Evolutionary conservation across 192 early-diverging fungal species (phyloP).

Genomic region (Coemansia sp.): DNA sequence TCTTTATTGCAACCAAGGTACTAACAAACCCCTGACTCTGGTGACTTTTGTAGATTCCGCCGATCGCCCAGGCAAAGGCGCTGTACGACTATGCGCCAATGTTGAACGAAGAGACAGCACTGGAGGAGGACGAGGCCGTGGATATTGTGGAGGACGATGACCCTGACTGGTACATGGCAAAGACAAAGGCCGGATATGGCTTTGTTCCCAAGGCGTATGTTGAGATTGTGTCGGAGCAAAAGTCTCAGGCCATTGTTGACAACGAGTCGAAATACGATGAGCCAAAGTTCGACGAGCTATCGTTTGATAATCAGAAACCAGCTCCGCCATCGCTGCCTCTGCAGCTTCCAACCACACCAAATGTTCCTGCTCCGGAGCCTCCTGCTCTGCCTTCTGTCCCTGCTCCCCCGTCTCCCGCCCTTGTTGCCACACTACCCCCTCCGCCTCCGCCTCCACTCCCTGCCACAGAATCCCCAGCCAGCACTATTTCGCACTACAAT

Average conservation of each 20-base stretch:
- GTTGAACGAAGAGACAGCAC: conserved; percentile 79
- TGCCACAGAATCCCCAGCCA: conserved; percentile 1
- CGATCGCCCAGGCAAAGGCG: conserved; percentile 61
- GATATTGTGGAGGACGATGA: conserved; percentile 81
- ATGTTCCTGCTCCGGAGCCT: background rate
- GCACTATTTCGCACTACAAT: conserved; percentile 44
- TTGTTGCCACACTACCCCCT: background rate
- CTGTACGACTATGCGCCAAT: conserved; percentile 83
- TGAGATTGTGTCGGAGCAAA: conserved; percentile 46
- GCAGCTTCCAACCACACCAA: background rate
- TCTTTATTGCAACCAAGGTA: background rate
- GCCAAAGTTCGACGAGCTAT: no score
- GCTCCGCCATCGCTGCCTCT: background rate
- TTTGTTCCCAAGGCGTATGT: conserved; percentile 90
- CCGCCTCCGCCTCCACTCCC: conserved; percentile 13
- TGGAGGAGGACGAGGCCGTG: conserved; percentile 73
- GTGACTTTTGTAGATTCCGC: conserved; percentile 42
- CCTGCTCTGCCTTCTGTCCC: background rate
- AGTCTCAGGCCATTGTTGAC: conserved; percentile 1
- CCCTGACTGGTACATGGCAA: conserved; percentile 91
- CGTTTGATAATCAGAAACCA: background rate
- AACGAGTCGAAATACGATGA: background rate
- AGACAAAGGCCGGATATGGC: conserved; percentile 69
- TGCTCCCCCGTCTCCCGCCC: background rate
- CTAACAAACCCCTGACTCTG: no score